These are phyloP conservation scores for Borealophlyctis nickersoniae DNA, from an alignment of 192 early-diverging fungal genomes.

Conservation along the genomic window DNA sequence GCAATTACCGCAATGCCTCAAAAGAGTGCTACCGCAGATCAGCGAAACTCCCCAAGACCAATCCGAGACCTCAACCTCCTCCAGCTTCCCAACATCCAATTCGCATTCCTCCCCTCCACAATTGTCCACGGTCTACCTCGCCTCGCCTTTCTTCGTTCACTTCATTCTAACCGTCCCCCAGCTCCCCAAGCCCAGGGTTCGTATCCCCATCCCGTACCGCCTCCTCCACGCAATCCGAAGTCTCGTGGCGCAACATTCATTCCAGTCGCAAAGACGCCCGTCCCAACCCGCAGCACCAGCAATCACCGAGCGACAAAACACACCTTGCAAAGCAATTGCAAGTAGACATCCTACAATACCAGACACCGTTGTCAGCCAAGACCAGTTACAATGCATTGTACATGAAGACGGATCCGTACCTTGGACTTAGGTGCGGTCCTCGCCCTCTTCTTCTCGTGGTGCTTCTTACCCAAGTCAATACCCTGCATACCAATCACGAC, in stretches of 20 bases:
- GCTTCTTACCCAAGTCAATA: conserved; percentile 95
- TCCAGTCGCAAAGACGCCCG: too few species aligned
- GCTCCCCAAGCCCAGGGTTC: neutral
- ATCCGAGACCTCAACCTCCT: neutral
- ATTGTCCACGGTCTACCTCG: neutral
- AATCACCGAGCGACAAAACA: too few species aligned
- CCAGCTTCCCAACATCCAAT: neutral
- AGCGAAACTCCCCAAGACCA: neutral
- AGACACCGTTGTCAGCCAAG: neutral
- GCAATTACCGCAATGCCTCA: too few species aligned
- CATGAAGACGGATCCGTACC: conserved; percentile 19
- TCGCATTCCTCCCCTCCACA: neutral
- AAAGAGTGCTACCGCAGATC: neutral
- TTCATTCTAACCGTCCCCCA: neutral
- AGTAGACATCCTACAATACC: conserved; percentile 79
- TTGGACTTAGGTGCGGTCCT: conserved; percentile 86
- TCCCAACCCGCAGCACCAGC: too few species aligned
- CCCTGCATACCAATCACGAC: conserved; percentile 59
- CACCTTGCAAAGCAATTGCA: conserved; percentile 97
- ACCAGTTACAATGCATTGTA: neutral
- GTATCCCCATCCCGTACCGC: neutral
- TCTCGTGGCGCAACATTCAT: too few species aligned
- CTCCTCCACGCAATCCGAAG: neutral
- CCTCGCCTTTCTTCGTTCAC: neutral
- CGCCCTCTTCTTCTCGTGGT: conserved; percentile 95